Base-by-base conservation (phyloP, 2,329 filamentous ascomycete species). In the Periconia digitata region DNA sequence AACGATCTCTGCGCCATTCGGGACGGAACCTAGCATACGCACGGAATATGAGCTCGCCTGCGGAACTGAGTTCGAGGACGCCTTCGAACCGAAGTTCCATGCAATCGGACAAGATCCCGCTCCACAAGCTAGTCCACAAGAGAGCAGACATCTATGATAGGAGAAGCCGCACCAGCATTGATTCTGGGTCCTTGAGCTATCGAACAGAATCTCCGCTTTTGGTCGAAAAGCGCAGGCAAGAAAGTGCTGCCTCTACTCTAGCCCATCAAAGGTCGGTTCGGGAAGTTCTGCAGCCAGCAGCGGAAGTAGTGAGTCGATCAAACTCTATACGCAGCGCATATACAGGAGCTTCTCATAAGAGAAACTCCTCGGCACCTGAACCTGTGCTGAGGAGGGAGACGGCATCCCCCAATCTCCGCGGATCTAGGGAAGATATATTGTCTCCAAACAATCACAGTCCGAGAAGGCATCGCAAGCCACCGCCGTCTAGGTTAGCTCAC, bases 1-100 rank as follows among this genome's bases (percentile, higher is more conserved):
- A 65, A 44, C 66, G 60, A 21, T 76, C 73, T 1, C 64, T 84
- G 43, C 77, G 81, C 43, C 81, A 83, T 59, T 76, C 76, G 6
- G 77, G 75, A 39, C 82, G 78, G 63, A 79, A 79, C 50, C 63
- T 74, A 47, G 80, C 79, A 2, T 67, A 82, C 29, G 75, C 77
- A 17, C 75, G 74, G 43, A 74, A 73, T 40, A 46, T 55, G 22
- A 63, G 60, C 46, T 64, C 64, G 6, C 56, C 65, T 5, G 51
- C 60, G 7, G 62, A 64, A 8, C 74, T 74, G 51, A 76, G 74
- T 10, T 74, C 77, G 3, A 58, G 71, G 3, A 64, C 74, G 6
- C 64, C 59, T 29, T 78, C 77, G 2, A 73, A 74, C 24, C 73
- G 74, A 34, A 72, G 70, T 16, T 80, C 79, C 1, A 54, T 73